phyloP scores from a whole-genome alignment of 2,329 filamentous ascomycete genomes.

The Stachybotrys chartarum region DNA sequence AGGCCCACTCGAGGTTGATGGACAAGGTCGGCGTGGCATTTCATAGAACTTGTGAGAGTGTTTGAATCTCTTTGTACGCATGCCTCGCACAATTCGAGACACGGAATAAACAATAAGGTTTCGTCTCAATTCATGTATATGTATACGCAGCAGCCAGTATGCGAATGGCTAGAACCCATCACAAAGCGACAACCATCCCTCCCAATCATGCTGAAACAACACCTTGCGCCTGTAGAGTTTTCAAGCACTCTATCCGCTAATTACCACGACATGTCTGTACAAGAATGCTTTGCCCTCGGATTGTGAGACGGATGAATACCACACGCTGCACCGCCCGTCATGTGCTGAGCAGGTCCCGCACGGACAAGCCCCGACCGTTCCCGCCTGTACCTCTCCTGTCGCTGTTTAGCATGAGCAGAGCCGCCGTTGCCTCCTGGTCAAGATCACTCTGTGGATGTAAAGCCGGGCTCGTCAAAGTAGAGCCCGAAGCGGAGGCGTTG shows the following conservation, averaged over 20 bases:
- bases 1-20: background rate
- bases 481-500: constrained; percentile 36
- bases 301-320: background rate
- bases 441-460: constrained; percentile 48
- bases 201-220: background rate
- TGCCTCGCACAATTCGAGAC: no score
- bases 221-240: background rate
- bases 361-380: constrained; percentile 41
- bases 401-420: constrained; percentile 78
- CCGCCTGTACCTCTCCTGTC: constrained; percentile 53
- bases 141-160: no score
- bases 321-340: constrained; percentile 18
- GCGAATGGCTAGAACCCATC: no score
- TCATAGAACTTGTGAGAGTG: background rate
- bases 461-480: constrained; percentile 51
- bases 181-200: no score
- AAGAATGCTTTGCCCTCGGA: background rate
- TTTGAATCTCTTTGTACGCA: background rate
- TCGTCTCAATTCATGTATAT: no score
- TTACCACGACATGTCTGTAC: background rate
- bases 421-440: constrained; percentile 77
- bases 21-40: background rate
- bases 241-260: background rate
- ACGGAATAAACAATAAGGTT: no score
- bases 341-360: constrained; percentile 46